phyloP scores from a whole-genome alignment of 805 yeast species.

The Hanseniaspora vineae region DNA sequence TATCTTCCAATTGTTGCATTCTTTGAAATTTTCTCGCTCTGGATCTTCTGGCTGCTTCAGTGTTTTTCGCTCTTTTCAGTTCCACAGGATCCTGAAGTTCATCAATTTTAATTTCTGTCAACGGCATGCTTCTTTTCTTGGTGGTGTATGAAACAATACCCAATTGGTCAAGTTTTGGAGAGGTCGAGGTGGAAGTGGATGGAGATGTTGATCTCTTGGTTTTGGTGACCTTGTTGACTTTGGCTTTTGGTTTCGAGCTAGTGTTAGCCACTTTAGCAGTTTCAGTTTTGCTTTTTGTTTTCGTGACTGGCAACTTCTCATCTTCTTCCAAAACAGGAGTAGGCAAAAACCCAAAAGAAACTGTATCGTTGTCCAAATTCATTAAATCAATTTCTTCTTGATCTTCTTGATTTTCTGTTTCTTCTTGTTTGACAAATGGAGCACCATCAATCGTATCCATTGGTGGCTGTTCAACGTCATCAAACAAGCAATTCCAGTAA shows the following conservation, averaged over 20 bases:
- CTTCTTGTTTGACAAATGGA: neutral
- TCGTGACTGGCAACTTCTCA: neutral
- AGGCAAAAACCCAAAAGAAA: constrained; percentile 15
- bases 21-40: constrained; percentile 87
- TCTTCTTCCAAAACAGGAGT: constrained; percentile 23
- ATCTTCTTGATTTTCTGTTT: neutral
- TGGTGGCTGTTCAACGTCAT: constrained; percentile 24
- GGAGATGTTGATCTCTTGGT: constrained; percentile 1
- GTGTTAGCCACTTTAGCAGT: neutral
- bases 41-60: constrained; percentile 91
- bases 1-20: constrained; percentile 68
- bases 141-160: constrained; percentile 69
- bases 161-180: constrained; percentile 44
- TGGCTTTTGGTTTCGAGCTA: neutral
- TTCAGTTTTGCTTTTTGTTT: neutral
- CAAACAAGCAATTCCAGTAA: constrained; percentile 51
- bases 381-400: no score
- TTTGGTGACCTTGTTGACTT: constrained; percentile 1
- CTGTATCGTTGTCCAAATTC: no score
- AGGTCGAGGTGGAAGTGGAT: constrained; percentile 5
- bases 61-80: constrained; percentile 87
- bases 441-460: neutral
- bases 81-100: constrained; percentile 48
- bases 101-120: constrained; percentile 54
- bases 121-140: constrained; percentile 61